Conservation (phyloP, 345 rosid species). For the Camelina neglecta region DNA sequence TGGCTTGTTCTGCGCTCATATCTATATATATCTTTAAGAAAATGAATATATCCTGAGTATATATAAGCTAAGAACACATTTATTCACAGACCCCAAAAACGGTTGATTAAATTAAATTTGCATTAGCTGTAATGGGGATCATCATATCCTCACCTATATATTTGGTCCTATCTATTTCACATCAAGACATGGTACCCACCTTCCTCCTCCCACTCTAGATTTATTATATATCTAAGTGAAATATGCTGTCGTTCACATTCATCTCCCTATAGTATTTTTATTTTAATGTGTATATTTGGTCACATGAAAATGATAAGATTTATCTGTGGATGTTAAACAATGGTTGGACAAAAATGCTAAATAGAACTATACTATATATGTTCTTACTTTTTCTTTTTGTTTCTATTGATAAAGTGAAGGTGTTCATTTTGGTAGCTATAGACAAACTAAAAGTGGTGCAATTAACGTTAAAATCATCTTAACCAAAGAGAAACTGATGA, state of each 20-base stretch:
- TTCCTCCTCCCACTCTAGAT: neutral
- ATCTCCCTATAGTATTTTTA: neutral
- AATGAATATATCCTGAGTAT: neutral
- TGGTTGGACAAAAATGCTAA: constrained; percentile 9
- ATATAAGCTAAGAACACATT: constrained; percentile 33
- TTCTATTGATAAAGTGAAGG: neutral
- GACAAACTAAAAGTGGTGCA: neutral
- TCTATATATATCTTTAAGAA: neutral
- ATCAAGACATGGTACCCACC: constrained; percentile 47
- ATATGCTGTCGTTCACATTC: constrained; percentile 45
- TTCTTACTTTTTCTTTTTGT: neutral
- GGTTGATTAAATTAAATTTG: constrained; percentile 36
- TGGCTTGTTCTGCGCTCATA: no score
- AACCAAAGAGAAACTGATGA: neutral
- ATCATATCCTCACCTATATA: constrained; percentile 24
- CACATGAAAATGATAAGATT: constrained; percentile 36
- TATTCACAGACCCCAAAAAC: constrained; percentile 20
- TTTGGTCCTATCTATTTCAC: constrained; percentile 24
- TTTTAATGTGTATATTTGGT: constrained; percentile 11
- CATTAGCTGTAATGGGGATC: constrained; percentile 40
- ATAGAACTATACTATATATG: neutral
- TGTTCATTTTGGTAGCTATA: constrained; percentile 1
- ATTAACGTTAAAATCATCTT: constrained; percentile 1
- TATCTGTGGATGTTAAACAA: neutral
- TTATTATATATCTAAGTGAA: constrained; percentile 8